Conservation (phyloP, 2,329 filamentous ascomycete genomes). For the Dactylellina drechsleri region DNA sequence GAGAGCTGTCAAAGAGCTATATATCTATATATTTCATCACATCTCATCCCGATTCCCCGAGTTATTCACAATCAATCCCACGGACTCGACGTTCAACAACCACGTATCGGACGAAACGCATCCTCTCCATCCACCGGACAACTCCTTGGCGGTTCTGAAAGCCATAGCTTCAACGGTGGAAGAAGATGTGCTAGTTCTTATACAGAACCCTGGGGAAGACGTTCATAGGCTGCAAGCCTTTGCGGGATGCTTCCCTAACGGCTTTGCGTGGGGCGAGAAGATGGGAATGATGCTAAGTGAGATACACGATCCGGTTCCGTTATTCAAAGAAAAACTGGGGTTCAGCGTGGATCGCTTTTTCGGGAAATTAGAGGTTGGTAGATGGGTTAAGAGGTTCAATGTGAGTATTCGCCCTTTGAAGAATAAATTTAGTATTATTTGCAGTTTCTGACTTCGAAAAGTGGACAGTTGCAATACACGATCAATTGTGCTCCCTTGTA, state of each 20-base stretch:
- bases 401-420: slow-evolving; percentile 60
- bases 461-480: slow-evolving; percentile 66
- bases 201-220: slow-evolving; percentile 60
- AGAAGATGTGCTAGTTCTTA: slow-evolving; percentile 66
- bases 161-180: slow-evolving; percentile 67
- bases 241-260: slow-evolving; percentile 67
- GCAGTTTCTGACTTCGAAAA: slow-evolving; percentile 57
- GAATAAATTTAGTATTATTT: background rate
- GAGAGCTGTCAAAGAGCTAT: slow-evolving; percentile 65
- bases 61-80: slow-evolving; percentile 63
- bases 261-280: slow-evolving; percentile 67
- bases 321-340: slow-evolving; percentile 67
- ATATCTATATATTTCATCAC: slow-evolving; percentile 66
- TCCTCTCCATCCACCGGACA: slow-evolving; percentile 50
- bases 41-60: slow-evolving; percentile 66
- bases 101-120: slow-evolving; percentile 60
- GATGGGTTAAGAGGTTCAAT: slow-evolving; percentile 66
- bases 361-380: slow-evolving; percentile 65
- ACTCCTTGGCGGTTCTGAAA: slow-evolving; percentile 60
- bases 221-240: slow-evolving; percentile 62
- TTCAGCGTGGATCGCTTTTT: slow-evolving; percentile 70
- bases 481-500: slow-evolving; percentile 61
- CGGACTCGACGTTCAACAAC: slow-evolving; percentile 61
- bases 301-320: slow-evolving; percentile 68
- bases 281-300: slow-evolving; percentile 65